Conservation (phyloP, 2,329 filamentous ascomycete genomes). For the Ophiostoma pallidulum region DNA sequence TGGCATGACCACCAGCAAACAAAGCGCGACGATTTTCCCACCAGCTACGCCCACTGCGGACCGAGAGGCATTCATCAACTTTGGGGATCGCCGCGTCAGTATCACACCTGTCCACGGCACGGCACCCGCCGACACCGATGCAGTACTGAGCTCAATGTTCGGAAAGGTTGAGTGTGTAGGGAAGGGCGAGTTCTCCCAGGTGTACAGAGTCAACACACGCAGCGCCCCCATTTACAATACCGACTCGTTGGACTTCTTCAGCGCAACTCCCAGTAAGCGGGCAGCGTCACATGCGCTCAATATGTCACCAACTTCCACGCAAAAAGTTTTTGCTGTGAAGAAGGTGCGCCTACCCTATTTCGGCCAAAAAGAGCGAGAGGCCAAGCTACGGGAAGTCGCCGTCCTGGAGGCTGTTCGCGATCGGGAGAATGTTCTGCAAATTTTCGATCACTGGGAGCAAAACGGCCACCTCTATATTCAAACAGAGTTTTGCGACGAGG, state of each 20-base stretch:
- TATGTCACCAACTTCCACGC: slow-evolving; percentile 27
- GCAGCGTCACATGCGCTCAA: slow-evolving; percentile 22
- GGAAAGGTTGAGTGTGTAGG: slow-evolving; percentile 72
- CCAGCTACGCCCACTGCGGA: slow-evolving; percentile 76
- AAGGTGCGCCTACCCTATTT: slow-evolving; percentile 75
- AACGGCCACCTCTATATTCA: slow-evolving; percentile 87
- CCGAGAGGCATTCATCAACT: slow-evolving; percentile 41
- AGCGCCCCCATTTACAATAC: slow-evolving; percentile 13
- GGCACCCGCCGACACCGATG: slow-evolving; percentile 65
- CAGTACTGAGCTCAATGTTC: slow-evolving; percentile 64
- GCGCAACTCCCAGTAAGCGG: slow-evolving; percentile 15
- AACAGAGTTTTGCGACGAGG: slow-evolving; percentile 93
- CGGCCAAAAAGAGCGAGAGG: slow-evolving; percentile 69
- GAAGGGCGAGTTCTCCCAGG: slow-evolving; percentile 85
- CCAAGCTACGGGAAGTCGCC: slow-evolving; percentile 75
- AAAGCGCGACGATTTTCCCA: slow-evolving; percentile 31
- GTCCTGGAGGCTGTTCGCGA: slow-evolving; percentile 68
- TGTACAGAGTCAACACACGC: slow-evolving; percentile 63
- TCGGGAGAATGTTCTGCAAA: slow-evolving; percentile 76
- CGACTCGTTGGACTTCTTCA: slow-evolving; percentile 28
- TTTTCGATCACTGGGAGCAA: slow-evolving; percentile 81
- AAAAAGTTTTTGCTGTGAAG: slow-evolving; percentile 80
- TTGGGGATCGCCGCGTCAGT: slow-evolving; percentile 47
- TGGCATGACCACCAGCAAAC: slow-evolving; percentile 20
- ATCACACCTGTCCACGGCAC: slow-evolving; percentile 62